Conservation (phyloP, 1,284 basidiomycete species). For the Ganoderma resinaceum region DNA sequence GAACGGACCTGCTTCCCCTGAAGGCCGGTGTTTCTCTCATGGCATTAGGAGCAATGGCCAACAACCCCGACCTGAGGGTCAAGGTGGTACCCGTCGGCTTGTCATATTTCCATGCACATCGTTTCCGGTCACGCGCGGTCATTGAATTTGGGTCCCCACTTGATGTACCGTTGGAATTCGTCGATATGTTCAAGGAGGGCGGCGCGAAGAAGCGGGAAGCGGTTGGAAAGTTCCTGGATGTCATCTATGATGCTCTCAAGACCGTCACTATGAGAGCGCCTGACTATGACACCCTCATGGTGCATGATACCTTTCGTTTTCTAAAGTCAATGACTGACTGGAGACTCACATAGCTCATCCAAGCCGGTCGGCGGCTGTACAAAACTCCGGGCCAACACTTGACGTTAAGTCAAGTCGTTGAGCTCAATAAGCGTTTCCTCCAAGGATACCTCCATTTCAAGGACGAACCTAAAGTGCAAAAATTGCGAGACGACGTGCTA, state of each 20-base stretch:
- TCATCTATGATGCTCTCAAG: constrained; percentile 96
- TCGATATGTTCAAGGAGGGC: constrained; percentile 92
- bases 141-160: constrained; percentile 96
- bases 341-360: constrained; percentile 75
- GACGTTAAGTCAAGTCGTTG: constrained; percentile 95
- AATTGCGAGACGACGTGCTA: constrained; percentile 85
- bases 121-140: constrained; percentile 94
- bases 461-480: constrained; percentile 90
- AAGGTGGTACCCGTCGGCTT: constrained; percentile 95
- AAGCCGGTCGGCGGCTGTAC: constrained; percentile 95
- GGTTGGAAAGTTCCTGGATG: constrained; percentile 87
- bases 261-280: constrained; percentile 96
- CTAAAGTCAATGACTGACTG: background rate
- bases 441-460: constrained; percentile 95
- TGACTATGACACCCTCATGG: constrained; percentile 99
- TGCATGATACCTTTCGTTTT: constrained; percentile 38
- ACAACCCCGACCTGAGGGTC: constrained; percentile 86
- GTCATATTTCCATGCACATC: constrained; percentile 95
- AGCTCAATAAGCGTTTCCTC: constrained; percentile 94
- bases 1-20: constrained; percentile 92
- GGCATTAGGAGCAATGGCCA: constrained; percentile 97
- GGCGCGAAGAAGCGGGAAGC: constrained; percentile 92
- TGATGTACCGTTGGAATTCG: constrained; percentile 86
- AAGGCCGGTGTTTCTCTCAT: constrained; percentile 97
- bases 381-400: constrained; percentile 95